Evolutionary conservation across 2,329 filamentous ascomycete genomes (phyloP), one percentile per base, ranked within the genome.

Genomic region (Phyllosticta citriasiana): DNA sequence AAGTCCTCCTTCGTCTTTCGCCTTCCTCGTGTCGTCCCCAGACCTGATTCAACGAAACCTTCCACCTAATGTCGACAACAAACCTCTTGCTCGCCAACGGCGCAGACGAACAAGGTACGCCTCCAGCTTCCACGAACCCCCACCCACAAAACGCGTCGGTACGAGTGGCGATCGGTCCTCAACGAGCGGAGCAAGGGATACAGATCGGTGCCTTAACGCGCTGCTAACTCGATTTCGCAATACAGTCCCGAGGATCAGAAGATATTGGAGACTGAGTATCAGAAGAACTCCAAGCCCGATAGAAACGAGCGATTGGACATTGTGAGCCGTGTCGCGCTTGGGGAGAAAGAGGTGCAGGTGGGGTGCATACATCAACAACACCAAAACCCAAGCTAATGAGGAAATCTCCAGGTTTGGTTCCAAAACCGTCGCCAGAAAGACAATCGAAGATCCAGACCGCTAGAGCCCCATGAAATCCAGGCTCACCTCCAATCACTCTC

Each of bases 341-440:
- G 89, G 66, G 92, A 97, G 78, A 97, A 96, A 75, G 92, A 97
- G 79, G 91, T 97, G 47, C 93, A 97, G 85, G 93, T 96, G 78
- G 74, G 87, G 74, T 33, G 24, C 53, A 55, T 33, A 30, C n/a
- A 52, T 14, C 16, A 10, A 27, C 22, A 33, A 58, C 57, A 27
- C 22, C 51, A n/a, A 63, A 64, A 65, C 63, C 63, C 56, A 65
- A 65, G 71, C 62, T 63, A 57, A 65, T 67, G 53, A 65, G 59
- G 10, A 57, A 25, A 57, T 47, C 22, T 52, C 53, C 67, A 97
- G 93, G 96, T 97, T 68, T 97, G 93, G 93, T 97, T 97, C 76
- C 93, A 97, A 71, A 97, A 97, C 71, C 85, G 91, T 70, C 84
- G 93, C 66, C 93, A 97, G 74, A 96, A 95, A 74, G 90, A 95